phyloP scores from a whole-genome alignment of 1,139 yeast species.

The Candida neerlandica region DNA sequence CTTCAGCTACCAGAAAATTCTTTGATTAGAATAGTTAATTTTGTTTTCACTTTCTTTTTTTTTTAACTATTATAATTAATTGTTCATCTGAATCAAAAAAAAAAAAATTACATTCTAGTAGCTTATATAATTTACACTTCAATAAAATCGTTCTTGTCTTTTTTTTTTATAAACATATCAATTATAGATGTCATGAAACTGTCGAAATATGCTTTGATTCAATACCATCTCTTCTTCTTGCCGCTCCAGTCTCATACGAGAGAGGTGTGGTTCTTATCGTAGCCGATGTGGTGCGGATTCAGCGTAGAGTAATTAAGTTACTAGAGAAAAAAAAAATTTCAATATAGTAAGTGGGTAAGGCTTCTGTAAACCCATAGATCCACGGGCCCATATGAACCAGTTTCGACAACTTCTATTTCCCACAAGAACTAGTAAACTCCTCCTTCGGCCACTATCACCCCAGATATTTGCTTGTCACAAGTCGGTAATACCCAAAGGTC shows the following conservation, averaged over 20 bases:
- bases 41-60: not conserved
- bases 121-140: not conserved
- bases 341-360: not conserved
- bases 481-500: not conserved
- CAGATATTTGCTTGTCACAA: not conserved
- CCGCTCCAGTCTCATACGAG: too few species aligned
- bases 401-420: not conserved
- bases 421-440: not conserved
- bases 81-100: not conserved
- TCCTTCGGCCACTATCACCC: not conserved
- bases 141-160: slow-evolving; percentile 1
- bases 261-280: not conserved
- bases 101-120: not conserved
- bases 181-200: not conserved
- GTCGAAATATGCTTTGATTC: too few species aligned
- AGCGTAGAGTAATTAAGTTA: too few species aligned
- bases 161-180: not conserved
- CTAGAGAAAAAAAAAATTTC: not conserved
- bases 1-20: slow-evolving; percentile 84
- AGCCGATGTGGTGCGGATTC: not conserved
- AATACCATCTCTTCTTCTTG: too few species aligned
- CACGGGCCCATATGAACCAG: not conserved
- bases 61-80: not conserved
- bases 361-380: not conserved
- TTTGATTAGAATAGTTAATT: slow-evolving; percentile 56